Conservation (phyloP, 768 basidiomycete genomes). For the Suillus lakei region DNA sequence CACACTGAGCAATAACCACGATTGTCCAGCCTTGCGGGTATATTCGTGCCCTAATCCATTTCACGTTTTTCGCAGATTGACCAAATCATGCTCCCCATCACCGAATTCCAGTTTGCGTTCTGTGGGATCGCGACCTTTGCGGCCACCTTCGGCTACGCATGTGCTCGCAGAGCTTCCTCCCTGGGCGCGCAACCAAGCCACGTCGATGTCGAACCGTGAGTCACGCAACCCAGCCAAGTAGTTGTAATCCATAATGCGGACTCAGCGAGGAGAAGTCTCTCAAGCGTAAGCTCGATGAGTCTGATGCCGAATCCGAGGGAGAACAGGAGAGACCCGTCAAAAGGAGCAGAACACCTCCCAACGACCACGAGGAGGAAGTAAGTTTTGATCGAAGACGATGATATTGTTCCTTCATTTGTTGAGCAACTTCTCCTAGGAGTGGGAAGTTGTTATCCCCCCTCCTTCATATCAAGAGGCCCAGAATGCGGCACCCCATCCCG, state of each 20-base stretch:
- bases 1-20: not conserved
- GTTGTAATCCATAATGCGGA: conserved; percentile 31
- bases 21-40: not conserved
- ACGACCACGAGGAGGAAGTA: conserved; percentile 35
- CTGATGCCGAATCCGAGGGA: conserved; percentile 35
- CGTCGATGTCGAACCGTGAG: conserved; percentile 33
- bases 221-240: conserved; percentile 34
- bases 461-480: conserved; percentile 32
- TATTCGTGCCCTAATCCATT: conserved; percentile 2
- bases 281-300: conserved; percentile 35
- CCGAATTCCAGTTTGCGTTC: conserved; percentile 59
- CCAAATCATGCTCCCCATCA: conserved; percentile 49
- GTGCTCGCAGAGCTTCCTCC: conserved; percentile 43
- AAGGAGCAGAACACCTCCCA: conserved; percentile 49
- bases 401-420: conserved; percentile 18
- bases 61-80: not conserved
- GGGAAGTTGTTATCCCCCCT: conserved; percentile 37
- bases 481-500: conserved; percentile 6
- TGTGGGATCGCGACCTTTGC: conserved; percentile 64
- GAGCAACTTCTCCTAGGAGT: conserved; percentile 31
- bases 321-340: conserved; percentile 32
- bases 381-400: conserved; percentile 16
- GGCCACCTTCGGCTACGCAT: conserved; percentile 63
- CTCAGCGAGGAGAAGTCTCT: conserved; percentile 33
- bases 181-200: conserved; percentile 21